Conservation (phyloP, 2,329 filamentous ascomycete genomes). For the Aspergillus fumigatiaffinis region DNA sequence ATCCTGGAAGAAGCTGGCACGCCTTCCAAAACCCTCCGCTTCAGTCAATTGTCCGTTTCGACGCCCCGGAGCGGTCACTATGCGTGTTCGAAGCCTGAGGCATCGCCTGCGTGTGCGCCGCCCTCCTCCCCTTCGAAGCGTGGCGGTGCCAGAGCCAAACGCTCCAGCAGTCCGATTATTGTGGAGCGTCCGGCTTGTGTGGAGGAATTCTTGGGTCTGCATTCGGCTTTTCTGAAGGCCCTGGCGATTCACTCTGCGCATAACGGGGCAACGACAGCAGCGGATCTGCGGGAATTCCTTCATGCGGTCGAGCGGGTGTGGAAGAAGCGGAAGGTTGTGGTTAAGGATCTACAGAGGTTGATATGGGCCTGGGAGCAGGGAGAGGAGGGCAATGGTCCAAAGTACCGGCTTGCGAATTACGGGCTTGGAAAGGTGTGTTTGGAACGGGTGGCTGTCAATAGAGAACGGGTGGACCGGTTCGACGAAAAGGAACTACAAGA, state of each 20-base stretch:
- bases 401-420: slow-evolving; percentile 39
- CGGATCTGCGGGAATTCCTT: slow-evolving; percentile 59
- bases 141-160: slow-evolving; percentile 5
- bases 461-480: slow-evolving; percentile 10
- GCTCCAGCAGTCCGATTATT: slow-evolving; percentile 18
- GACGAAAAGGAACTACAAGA: slow-evolving; percentile 46
- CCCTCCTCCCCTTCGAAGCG: slow-evolving; percentile 27
- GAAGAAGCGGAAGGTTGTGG: slow-evolving; percentile 65
- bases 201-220: slow-evolving; percentile 58
- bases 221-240: slow-evolving; percentile 65
- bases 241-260: slow-evolving; percentile 67
- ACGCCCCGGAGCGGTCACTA: slow-evolving; percentile 30
- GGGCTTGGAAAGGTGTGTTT: slow-evolving; percentile 39
- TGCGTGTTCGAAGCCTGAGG: slow-evolving; percentile 14
- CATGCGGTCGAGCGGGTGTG: slow-evolving; percentile 64
- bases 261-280: slow-evolving; percentile 59
- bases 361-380: slow-evolving; percentile 57
- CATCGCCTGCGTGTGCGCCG: slow-evolving; percentile 3
- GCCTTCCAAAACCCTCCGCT: slow-evolving; percentile 32
- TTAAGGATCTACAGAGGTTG: slow-evolving; percentile 63
- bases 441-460: slow-evolving; percentile 22
- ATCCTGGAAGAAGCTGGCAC: slow-evolving; percentile 19
- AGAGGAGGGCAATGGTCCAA: slow-evolving; percentile 14
- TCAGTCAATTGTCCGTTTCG: slow-evolving; percentile 29
- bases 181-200: slow-evolving; percentile 24